Evolutionary conservation across 148 eudicot species (phyloP).

Genomic region (Vaccinium vitisidaea): DNA sequence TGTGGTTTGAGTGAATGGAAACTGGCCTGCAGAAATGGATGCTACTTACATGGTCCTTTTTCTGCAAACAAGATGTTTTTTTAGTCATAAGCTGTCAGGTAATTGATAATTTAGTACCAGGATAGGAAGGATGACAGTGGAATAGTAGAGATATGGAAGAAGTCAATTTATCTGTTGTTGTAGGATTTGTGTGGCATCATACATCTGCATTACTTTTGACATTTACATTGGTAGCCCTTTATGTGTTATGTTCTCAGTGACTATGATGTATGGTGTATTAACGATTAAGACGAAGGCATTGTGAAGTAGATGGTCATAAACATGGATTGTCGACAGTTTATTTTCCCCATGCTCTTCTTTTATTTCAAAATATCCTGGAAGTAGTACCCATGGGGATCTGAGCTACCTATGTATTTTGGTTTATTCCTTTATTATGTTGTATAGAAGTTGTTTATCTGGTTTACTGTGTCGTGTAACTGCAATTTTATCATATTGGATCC

Average conservation of each 20-base stretch:
- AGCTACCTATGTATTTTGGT: neutral
- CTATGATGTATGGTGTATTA: neutral
- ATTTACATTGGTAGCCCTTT: neutral
- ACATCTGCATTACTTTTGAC: neutral
- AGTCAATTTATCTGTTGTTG: neutral
- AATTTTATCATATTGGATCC: neutral
- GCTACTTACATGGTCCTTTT: neutral
- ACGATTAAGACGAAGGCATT: neutral
- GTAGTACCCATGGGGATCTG: neutral
- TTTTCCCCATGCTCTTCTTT: neutral
- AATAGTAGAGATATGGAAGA: neutral
- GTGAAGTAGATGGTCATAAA: neutral
- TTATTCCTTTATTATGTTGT: neutral
- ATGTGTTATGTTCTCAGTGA: conserved; percentile 5
- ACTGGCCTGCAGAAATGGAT: neutral
- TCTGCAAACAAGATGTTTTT: neutral
- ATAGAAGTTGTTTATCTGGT: neutral
- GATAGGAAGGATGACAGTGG: conserved; percentile 4
- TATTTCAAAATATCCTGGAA: neutral
- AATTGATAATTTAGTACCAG: neutral
- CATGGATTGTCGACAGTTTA: neutral
- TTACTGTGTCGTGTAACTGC: neutral
- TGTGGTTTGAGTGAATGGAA: neutral
- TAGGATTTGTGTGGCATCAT: neutral
- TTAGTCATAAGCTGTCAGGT: too few relatives aligned